phyloP scores from a whole-genome alignment of 148 eudicot genomes.

The Rhododendron griersonianum region DNA sequence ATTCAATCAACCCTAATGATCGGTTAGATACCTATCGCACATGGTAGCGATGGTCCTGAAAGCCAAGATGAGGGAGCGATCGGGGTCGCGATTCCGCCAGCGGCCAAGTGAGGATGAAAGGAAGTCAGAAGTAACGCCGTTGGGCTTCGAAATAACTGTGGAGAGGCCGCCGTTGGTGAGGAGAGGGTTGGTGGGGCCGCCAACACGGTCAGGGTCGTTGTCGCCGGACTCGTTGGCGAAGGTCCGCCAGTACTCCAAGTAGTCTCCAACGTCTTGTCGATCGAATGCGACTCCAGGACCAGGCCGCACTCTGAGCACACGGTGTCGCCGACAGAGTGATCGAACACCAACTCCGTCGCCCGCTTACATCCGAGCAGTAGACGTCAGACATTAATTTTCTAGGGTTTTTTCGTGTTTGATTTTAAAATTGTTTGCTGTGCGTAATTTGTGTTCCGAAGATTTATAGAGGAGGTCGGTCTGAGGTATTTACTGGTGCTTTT shows the following conservation, averaged over 20 bases:
- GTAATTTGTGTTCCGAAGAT: too few relatives aligned
- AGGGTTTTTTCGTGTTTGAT: background rate
- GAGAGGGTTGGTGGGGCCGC: slow-evolving; percentile 71
- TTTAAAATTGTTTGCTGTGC: background rate
- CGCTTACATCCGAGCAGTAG: slow-evolving; percentile 75
- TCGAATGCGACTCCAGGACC: slow-evolving; percentile 80
- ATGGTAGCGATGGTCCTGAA: slow-evolving; percentile 77
- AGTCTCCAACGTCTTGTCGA: slow-evolving; percentile 93
- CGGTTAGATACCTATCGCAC: slow-evolving; percentile 62
- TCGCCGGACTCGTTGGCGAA: slow-evolving; percentile 82
- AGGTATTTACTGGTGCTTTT: too few relatives aligned
- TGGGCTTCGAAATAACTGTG: slow-evolving; percentile 73
- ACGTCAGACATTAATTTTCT: slow-evolving; percentile 35
- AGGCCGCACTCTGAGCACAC: slow-evolving; percentile 94
- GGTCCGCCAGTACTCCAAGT: too few relatives aligned
- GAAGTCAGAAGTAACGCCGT: slow-evolving; percentile 61
- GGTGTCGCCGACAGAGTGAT: slow-evolving; percentile 85
- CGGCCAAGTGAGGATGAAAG: slow-evolving; percentile 62
- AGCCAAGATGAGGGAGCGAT: slow-evolving; percentile 60
- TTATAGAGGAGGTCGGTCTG: too few relatives aligned
- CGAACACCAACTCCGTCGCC: slow-evolving; percentile 77
- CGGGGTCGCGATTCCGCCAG: slow-evolving; percentile 85
- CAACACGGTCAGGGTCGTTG: slow-evolving; percentile 84
- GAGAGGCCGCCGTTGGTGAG: slow-evolving; percentile 69
- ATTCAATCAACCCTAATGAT: background rate